phyloP scores from a whole-genome alignment of 2,329 filamentous ascomycete species.

The Trichophyton verrucosum region DNA sequence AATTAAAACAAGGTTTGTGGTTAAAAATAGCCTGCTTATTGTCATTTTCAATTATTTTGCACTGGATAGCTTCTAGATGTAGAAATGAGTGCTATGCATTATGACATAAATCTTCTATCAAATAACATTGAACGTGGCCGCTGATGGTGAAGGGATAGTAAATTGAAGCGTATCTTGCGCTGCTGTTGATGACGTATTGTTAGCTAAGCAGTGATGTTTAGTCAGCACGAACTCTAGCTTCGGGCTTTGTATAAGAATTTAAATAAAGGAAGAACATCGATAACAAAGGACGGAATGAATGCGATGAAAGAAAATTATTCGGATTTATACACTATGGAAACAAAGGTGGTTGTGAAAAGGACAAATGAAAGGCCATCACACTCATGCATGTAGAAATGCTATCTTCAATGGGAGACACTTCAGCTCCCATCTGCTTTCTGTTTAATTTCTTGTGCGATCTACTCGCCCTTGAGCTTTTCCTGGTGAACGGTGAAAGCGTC shows the following conservation, averaged over 20 bases:
- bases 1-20: neutral
- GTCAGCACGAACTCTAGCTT: neutral
- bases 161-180: neutral
- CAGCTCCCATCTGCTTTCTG: slow-evolving; percentile 3
- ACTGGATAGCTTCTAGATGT: neutral
- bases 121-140: neutral
- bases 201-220: neutral
- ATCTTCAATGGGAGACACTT: neutral
- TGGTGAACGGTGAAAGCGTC: slow-evolving; percentile 52
- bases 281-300: neutral
- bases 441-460: slow-evolving; percentile 17
- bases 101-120: neutral
- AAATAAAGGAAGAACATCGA: neutral
- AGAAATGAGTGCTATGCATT: neutral
- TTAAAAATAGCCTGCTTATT: neutral
- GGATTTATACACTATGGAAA: slow-evolving; percentile 4
- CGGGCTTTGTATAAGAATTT: neutral
- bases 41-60: neutral
- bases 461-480: slow-evolving; percentile 55
- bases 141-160: neutral
- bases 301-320: neutral
- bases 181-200: neutral
- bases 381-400: neutral
- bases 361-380: slow-evolving; percentile 4
- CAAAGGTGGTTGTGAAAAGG: neutral